These are phyloP conservation scores for Phytophthora pisi DNA, from an alignment of 352 stramenopile species.

Conservation along the genomic window DNA sequence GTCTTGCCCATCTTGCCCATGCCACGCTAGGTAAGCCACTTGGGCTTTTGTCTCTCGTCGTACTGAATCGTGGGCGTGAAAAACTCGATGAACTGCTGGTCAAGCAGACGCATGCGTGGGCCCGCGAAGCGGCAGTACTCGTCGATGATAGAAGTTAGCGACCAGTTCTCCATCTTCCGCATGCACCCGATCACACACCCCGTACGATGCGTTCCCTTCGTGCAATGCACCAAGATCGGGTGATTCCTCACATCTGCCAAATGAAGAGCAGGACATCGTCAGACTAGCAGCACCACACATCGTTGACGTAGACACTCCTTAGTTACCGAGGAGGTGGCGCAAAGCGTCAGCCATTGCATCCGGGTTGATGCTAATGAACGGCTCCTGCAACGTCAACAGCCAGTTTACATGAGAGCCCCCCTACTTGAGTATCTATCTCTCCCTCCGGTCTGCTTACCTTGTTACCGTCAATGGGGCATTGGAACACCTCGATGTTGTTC, in stretches of 20 bases:
- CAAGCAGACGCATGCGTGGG: slow-evolving; percentile 82
- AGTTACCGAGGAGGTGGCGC: slow-evolving; percentile 73
- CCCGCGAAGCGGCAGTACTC: slow-evolving; percentile 89
- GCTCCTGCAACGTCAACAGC: slow-evolving; percentile 51
- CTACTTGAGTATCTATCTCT: neutral
- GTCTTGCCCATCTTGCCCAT: neutral
- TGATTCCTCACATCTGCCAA: slow-evolving; percentile 81
- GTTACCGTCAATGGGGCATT: slow-evolving; percentile 89
- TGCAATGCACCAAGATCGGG: slow-evolving; percentile 88
- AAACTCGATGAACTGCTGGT: slow-evolving; percentile 92
- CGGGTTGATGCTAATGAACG: slow-evolving; percentile 89
- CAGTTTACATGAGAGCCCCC: neutral
- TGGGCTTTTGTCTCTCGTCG: slow-evolving; percentile 77
- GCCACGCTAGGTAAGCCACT: slow-evolving; percentile 50
- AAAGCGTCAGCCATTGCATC: slow-evolving; percentile 82
- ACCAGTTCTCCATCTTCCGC: slow-evolving; percentile 90
- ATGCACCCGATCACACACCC: slow-evolving; percentile 88
- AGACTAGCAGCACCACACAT: neutral
- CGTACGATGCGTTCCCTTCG: slow-evolving; percentile 88
- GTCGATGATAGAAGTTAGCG: slow-evolving; percentile 86
- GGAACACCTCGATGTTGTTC: slow-evolving; percentile 82
- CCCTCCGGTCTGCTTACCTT: slow-evolving; percentile 48
- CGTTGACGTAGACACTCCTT: neutral
- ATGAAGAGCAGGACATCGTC: slow-evolving; percentile 5
- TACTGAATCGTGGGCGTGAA: slow-evolving; percentile 82